phyloP scores from a whole-genome alignment of 176 grass and related monocot genomes.

The Musa acuminata region DNA sequence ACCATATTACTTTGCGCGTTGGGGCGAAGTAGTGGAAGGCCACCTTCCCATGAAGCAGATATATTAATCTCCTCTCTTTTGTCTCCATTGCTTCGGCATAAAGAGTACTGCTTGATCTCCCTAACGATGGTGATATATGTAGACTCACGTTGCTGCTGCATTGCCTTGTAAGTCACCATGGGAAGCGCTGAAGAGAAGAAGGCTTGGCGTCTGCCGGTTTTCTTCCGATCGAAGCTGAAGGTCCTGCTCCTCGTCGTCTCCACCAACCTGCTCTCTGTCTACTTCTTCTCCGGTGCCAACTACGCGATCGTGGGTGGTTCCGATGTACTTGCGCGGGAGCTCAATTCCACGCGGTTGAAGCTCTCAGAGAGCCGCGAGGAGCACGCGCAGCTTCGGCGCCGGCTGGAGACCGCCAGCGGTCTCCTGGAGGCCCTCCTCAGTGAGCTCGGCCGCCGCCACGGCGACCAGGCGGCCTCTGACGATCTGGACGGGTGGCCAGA shows the following conservation, averaged over 20 bases:
- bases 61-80: too few relatives aligned
- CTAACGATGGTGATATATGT: too few relatives aligned
- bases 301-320: constrained; percentile 18
- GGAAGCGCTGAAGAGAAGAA: too few relatives aligned
- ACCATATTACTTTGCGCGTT: too few relatives aligned
- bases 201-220: too few relatives aligned
- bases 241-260: constrained; percentile 50
- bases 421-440: constrained; percentile 61
- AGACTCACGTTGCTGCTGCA: too few relatives aligned
- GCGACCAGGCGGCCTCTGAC: constrained; percentile 20
- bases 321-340: constrained; percentile 39
- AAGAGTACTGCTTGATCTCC: too few relatives aligned
- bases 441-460: constrained; percentile 39
- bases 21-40: too few relatives aligned
- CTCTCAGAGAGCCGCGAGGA: constrained; percentile 26
- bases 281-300: constrained; percentile 42
- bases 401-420: constrained; percentile 42
- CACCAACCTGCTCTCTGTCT: constrained; percentile 65
- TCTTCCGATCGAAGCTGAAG: constrained; percentile 14
- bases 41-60: too few relatives aligned
- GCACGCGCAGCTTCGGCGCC: constrained; percentile 32
- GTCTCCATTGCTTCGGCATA: too few relatives aligned
- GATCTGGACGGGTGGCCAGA: constrained; percentile 21
- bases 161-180: too few relatives aligned
- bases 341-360: constrained; percentile 44